Conservation (phyloP, 169 alveolate genomes). For the Cystoisospora suis region DNA sequence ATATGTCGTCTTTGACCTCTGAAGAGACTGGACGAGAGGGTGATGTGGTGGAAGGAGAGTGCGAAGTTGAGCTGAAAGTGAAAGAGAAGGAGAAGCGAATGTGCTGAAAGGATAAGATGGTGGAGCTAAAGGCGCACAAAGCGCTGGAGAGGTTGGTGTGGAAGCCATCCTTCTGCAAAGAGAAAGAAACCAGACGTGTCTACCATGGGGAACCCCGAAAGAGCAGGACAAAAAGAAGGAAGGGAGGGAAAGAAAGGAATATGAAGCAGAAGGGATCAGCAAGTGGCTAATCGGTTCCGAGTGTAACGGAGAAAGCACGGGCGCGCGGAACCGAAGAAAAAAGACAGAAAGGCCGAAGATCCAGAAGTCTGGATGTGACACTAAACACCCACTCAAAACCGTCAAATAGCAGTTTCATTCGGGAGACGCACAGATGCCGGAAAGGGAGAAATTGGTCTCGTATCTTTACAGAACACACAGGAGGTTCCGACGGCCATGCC, state of each 20-base stretch:
- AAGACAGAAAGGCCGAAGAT: too few relatives aligned
- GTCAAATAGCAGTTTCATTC: too few relatives aligned
- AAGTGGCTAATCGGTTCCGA: too few relatives aligned
- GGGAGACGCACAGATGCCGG: too few relatives aligned
- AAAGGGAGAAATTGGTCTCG: too few relatives aligned
- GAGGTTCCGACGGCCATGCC: too few relatives aligned
- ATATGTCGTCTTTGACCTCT: neutral
- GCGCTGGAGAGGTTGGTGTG: neutral
- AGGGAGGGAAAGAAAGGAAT: neutral
- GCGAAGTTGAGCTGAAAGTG: neutral
- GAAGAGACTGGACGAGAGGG: neutral
- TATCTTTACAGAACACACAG: too few relatives aligned
- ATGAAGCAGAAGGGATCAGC: neutral
- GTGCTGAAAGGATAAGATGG: constrained; percentile 10
- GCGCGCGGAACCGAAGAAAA: too few relatives aligned
- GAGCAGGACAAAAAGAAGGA: neutral
- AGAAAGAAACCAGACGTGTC: neutral
- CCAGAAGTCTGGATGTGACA: too few relatives aligned
- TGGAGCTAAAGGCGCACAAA: neutral
- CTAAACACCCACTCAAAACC: too few relatives aligned
- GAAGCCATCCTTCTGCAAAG: neutral
- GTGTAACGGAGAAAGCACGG: too few relatives aligned
- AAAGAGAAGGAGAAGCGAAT: neutral
- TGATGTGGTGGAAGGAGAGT: neutral
- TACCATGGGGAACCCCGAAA: neutral